phyloP scores from a whole-genome alignment of 768 basidiomycete genomes.

The Suillus lakei region DNA sequence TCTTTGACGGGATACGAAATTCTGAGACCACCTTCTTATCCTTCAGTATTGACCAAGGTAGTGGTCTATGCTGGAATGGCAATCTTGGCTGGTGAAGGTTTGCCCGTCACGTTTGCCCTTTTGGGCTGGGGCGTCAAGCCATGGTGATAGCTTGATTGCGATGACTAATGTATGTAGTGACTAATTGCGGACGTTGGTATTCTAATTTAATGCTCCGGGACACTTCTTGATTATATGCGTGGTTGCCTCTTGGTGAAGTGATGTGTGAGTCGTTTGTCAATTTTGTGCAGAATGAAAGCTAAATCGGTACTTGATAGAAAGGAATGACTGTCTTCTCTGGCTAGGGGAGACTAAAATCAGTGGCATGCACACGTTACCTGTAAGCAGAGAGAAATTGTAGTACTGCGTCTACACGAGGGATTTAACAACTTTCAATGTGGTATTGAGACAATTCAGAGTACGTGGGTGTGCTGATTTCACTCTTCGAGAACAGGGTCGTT shows the following conservation, averaged over 20 bases:
- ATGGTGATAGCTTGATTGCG: slow-evolving; percentile 25
- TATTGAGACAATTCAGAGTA: background rate
- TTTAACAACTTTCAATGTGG: too few species aligned
- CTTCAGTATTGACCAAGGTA: slow-evolving; percentile 82
- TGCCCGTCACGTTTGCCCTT: slow-evolving; percentile 71
- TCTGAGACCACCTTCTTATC: slow-evolving; percentile 6
- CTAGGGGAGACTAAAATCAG: background rate
- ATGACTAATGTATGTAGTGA: background rate
- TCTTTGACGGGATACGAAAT: slow-evolving; percentile 4
- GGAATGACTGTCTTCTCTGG: background rate
- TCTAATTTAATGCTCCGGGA: background rate
- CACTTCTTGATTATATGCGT: background rate
- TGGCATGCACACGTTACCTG: background rate
- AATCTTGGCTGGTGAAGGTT: slow-evolving; percentile 59
- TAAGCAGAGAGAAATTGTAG: background rate
- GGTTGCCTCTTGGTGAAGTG: background rate
- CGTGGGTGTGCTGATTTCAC: background rate
- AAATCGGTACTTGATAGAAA: background rate
- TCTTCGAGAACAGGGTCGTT: background rate
- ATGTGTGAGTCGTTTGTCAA: background rate
- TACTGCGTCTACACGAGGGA: background rate
- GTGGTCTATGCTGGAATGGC: slow-evolving; percentile 91
- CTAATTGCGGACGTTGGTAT: background rate
- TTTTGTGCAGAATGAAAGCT: background rate
- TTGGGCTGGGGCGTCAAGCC: slow-evolving; percentile 69